Evolutionary conservation across 306 rosid genomes (phyloP), one percentile per base, ranked within the genome.

Genomic region (Ormosia emarginata): DNA sequence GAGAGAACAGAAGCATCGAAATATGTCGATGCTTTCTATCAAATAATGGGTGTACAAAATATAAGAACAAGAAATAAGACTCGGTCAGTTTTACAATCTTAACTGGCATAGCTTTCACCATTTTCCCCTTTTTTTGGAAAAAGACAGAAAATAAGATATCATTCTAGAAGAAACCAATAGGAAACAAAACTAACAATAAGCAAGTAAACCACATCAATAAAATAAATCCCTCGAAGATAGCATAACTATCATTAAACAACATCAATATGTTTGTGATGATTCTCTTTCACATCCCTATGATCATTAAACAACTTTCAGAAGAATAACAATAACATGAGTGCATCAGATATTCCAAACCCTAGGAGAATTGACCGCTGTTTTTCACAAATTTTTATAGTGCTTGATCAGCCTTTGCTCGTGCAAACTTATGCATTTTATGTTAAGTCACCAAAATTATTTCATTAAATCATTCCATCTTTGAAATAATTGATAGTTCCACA

Each of bases 311-410:
- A 29, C 41, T 66, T 46, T 6, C 64, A 67, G 30, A 65, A 74
- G 63, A 75, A 56, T 65, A 56, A 34, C 33, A 41, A 49, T 4
- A 61, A 56, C 10, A 81, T 7, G 44, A 57, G 36, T 46, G 4
- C 81, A 36, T 46, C 56, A 65, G 80, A 67, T 56, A 59, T 79
- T 79, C 59, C 66, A 78, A 65, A 70, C 50, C 66, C 29, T 64
- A 70, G 46, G 34, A 53, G 32, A 64, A 79, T 10, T 44, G 52
- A 37, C 12, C 14, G 32, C 40, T 8, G 0, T 43, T 53, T 74
- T 53, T 53, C 32, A 65, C 39, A 55, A 40, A 52, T 9, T 4
- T 11, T 75, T 82, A 46, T 49, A 44, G 77, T 67, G 77, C 55
- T 74, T 66, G 53, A 44, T 34, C 63, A 32, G 8, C 74, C 57